Evolutionary conservation across 2,329 filamentous ascomycete species (phyloP).

Genomic region (Phyllosticta ampelicida): DNA sequence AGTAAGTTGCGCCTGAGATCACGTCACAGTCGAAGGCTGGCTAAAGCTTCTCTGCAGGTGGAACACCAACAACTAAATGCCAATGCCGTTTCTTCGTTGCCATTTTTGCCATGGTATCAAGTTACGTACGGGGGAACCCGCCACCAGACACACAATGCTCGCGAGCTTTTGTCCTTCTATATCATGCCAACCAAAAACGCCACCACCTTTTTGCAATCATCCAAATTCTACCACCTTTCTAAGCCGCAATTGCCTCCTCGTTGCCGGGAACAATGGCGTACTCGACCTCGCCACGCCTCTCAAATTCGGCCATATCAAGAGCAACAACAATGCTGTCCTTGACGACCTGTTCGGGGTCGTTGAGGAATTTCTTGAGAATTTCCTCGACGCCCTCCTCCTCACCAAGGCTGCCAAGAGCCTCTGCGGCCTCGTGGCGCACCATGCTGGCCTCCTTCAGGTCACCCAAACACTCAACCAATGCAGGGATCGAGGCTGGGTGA

Average conservation of each 20-base stretch:
- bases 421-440: conserved; percentile 95
- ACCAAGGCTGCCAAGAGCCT: conserved; percentile 87
- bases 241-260: conserved; percentile 19
- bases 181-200: conserved; percentile 7
- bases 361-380: conserved; percentile 66
- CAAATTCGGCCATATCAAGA: conserved; percentile 95
- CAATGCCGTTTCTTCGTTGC: conserved; percentile 8
- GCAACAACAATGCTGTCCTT: conserved; percentile 91
- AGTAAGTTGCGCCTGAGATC: conserved; percentile 43
- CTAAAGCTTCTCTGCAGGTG: conserved; percentile 22
- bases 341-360: conserved; percentile 88
- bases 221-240: background rate
- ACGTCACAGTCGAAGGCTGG: conserved; percentile 6
- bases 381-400: conserved; percentile 90
- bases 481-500: conserved; percentile 93
- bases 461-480: conserved; percentile 66
- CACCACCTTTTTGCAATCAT: background rate
- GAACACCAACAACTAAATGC: conserved; percentile 51
- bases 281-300: conserved; percentile 77
- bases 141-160: conserved; percentile 4
- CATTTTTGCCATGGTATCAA: conserved; percentile 6
- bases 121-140: background rate
- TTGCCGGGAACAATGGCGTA: conserved; percentile 73
- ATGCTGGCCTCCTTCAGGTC: conserved; percentile 79
- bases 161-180: conserved; percentile 6